A percentile compares a stretch with the other conserved stretches of the same genome.
These are phyloP conservation scores for Salix caprea DNA, from an alignment of 345 rosid genomes.

Conservation along the genomic window DNA sequence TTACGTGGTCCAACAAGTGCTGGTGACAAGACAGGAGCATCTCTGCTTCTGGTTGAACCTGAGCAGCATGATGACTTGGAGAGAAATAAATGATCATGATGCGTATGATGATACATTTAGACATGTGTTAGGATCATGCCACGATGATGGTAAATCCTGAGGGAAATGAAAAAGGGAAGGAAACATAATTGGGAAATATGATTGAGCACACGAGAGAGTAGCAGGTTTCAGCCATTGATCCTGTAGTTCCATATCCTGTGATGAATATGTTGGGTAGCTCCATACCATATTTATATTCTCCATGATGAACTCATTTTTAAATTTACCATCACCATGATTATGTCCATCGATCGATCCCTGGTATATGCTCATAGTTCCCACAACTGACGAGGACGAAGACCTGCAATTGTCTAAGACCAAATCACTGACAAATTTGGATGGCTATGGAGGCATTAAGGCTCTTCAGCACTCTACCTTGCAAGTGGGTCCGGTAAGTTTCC, in stretches of 20 bases:
- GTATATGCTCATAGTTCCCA: not conserved
- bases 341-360: not conserved
- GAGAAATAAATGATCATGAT: too few relatives aligned
- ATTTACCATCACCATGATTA: not conserved
- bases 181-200: not conserved
- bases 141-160: not conserved
- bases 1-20: not conserved
- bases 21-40: too few relatives aligned
- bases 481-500: not conserved
- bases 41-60: too few relatives aligned
- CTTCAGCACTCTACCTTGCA: not conserved
- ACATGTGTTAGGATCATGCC: too few relatives aligned
- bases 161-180: not conserved
- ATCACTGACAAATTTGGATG: not conserved
- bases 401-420: not conserved
- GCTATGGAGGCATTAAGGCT: not conserved
- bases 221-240: not conserved
- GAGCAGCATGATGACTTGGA: too few relatives aligned
- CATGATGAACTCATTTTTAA: not conserved
- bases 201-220: not conserved
- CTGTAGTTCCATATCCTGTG: not conserved
- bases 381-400: not conserved
- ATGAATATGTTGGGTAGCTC: not conserved
- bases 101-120: too few relatives aligned
- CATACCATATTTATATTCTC: not conserved